These are phyloP conservation scores for Fomitiporia mediterranea DNA, from an alignment of 1,284 basidiomycete genomes.

Conservation along the genomic window DNA sequence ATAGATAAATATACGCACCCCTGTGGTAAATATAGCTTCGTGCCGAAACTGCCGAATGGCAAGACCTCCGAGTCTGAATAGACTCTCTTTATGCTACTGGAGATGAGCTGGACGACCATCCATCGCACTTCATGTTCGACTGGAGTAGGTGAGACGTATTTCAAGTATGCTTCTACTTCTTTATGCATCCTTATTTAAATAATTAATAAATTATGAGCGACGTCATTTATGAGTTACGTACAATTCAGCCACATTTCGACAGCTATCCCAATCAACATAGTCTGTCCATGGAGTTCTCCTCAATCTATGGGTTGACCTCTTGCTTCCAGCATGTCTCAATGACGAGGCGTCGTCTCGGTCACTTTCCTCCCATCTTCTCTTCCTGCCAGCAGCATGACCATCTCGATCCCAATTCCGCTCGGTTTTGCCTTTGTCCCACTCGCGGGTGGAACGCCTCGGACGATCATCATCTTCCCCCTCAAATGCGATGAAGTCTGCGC, in stretches of 20 bases:
- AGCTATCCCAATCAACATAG: slow-evolving; percentile 74
- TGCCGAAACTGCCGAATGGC: slow-evolving; percentile 93
- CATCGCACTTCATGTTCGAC: slow-evolving; percentile 83
- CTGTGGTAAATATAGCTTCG: slow-evolving; percentile 88
- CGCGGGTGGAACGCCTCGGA: background rate
- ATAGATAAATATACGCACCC: slow-evolving; percentile 53
- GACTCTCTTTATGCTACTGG: slow-evolving; percentile 53
- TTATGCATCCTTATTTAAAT: slow-evolving; percentile 58
- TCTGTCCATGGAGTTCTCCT: slow-evolving; percentile 76
- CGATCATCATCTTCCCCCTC: slow-evolving; percentile 3
- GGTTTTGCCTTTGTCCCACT: slow-evolving; percentile 12
- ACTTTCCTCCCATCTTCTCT: slow-evolving; percentile 41
- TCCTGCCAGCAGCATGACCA: slow-evolving; percentile 26
- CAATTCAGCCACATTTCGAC: slow-evolving; percentile 79
- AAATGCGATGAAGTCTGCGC: slow-evolving; percentile 18
- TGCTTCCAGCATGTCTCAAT: slow-evolving; percentile 53
- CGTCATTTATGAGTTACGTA: slow-evolving; percentile 34
- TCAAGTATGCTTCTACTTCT: slow-evolving; percentile 82
- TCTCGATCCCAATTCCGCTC: slow-evolving; percentile 8
- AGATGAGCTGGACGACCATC: slow-evolving; percentile 73
- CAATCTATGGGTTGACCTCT: slow-evolving; percentile 41
- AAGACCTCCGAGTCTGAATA: slow-evolving; percentile 82
- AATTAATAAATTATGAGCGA: slow-evolving; percentile 11
- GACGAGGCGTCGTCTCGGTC: slow-evolving; percentile 48
- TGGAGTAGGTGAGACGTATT: slow-evolving; percentile 84